Conservation (phyloP, 2,329 filamentous ascomycete genomes). For the Capronia americana region DNA sequence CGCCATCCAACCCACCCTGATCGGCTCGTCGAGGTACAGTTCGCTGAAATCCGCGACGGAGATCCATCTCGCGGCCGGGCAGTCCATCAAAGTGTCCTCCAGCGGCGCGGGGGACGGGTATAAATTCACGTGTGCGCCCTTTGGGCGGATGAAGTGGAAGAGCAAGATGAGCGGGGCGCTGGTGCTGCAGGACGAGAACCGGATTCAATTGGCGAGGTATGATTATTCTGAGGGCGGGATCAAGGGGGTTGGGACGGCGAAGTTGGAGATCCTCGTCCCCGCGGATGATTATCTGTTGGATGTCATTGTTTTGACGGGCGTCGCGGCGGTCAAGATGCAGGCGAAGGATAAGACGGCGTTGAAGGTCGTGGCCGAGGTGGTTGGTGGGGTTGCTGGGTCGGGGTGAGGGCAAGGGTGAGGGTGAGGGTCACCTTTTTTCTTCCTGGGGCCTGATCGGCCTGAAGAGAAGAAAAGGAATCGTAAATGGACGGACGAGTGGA, state of each 20-base stretch:
- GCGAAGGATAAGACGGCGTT: constrained; percentile 4
- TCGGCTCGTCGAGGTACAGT: constrained; percentile 6
- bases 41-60: neutral
- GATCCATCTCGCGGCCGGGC: neutral
- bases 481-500: too few species aligned
- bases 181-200: constrained; percentile 3
- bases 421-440: too few species aligned
- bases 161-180: constrained; percentile 8
- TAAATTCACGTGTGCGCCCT: neutral
- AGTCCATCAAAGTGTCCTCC: constrained; percentile 2
- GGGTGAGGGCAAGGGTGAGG: neutral
- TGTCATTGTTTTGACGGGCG: neutral
- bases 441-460: too few species aligned
- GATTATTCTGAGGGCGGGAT: neutral
- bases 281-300: constrained; percentile 5
- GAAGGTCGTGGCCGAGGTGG: neutral
- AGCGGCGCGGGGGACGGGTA: constrained; percentile 6
- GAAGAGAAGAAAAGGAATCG: too few species aligned
- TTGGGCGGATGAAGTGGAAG: constrained; percentile 14
- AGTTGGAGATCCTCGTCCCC: constrained; percentile 2
- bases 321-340: constrained; percentile 12
- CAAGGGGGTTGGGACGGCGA: neutral
- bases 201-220: neutral
- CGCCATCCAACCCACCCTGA: neutral
- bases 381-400: neutral